Evolutionary conservation across 495 filamentous ascomycete genomes (phyloP).

Genomic region (Xylaria bambusicola): DNA sequence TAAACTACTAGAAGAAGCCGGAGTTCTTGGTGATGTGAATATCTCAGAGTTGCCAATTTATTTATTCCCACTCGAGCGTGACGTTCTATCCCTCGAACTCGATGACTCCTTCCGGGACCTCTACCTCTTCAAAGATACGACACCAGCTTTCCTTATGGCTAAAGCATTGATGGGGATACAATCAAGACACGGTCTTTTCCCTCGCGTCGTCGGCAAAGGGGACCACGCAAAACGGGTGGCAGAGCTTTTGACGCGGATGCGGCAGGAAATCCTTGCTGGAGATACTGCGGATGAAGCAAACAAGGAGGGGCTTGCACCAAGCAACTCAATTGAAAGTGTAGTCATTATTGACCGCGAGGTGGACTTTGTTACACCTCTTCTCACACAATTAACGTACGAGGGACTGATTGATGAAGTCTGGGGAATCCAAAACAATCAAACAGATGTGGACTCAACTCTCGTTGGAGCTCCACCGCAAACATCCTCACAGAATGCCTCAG

Average conservation of each 20-base stretch:
- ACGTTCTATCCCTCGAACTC: conserved; percentile 87
- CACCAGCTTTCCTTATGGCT: conserved; percentile 81
- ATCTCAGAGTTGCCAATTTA: conserved; percentile 82
- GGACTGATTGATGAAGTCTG: conserved; percentile 94
- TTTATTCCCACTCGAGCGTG: conserved; percentile 88
- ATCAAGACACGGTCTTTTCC: conserved; percentile 88
- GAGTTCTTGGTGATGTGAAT: conserved; percentile 89
- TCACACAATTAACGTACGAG: conserved; percentile 97
- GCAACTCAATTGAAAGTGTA: conserved; percentile 79
- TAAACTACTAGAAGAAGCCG: conserved; percentile 88
- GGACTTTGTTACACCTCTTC: conserved; percentile 84
- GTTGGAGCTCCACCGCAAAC: conserved; percentile 69
- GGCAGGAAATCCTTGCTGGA: conserved; percentile 81
- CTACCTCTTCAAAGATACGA: conserved; percentile 89
- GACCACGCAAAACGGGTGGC: conserved; percentile 87
- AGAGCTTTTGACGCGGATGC: conserved; percentile 89
- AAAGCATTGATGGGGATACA: conserved; percentile 96
- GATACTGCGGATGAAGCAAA: conserved; percentile 64
- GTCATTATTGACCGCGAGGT: conserved; percentile 96
- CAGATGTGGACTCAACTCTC: conserved; percentile 90
- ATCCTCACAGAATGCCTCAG: conserved; percentile 54
- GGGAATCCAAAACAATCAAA: conserved; percentile 83
- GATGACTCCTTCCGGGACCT: conserved; percentile 84
- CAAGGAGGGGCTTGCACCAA: conserved; percentile 77
- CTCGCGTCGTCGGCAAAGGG: conserved; percentile 93